phyloP scores from a whole-genome alignment of 805 yeast genomes.

The Nakazawaea peltata region DNA sequence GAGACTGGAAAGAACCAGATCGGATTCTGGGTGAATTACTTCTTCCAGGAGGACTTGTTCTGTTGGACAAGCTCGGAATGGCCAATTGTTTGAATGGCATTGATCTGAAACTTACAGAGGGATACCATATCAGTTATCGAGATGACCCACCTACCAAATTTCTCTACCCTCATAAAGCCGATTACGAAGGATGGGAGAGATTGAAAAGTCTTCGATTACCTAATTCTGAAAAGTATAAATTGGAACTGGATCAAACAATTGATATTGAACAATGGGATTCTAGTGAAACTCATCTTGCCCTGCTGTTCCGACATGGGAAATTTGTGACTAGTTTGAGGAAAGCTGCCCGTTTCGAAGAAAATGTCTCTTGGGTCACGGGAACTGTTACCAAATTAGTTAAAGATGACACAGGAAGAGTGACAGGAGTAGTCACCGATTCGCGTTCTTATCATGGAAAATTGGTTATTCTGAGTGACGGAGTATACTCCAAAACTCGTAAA shows the following conservation, averaged over 20 bases:
- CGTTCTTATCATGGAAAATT: slow-evolving; percentile 49
- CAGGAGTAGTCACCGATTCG: slow-evolving; percentile 61
- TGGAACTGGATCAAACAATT: slow-evolving; percentile 37
- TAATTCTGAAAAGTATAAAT: slow-evolving; percentile 15
- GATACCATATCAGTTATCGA: slow-evolving; percentile 71
- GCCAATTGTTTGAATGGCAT: slow-evolving; percentile 63
- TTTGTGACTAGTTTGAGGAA: slow-evolving; percentile 70
- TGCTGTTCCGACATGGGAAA: slow-evolving; percentile 89
- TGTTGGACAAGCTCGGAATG: slow-evolving; percentile 79
- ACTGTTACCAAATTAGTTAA: slow-evolving; percentile 61
- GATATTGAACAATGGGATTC: slow-evolving; percentile 47
- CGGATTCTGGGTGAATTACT: slow-evolving; percentile 94
- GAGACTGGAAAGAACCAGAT: slow-evolving; percentile 90
- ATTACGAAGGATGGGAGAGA: slow-evolving; percentile 46
- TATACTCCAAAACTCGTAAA: slow-evolving; percentile 85
- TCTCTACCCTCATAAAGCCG: slow-evolving; percentile 64
- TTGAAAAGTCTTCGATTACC: slow-evolving; percentile 43
- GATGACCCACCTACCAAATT: slow-evolving; percentile 49
- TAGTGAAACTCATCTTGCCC: slow-evolving; percentile 57
- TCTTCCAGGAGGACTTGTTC: slow-evolving; percentile 94
- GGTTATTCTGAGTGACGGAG: slow-evolving; percentile 86
- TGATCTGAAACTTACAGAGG: slow-evolving; percentile 69
- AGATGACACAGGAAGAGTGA: slow-evolving; percentile 47
- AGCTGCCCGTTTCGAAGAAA: slow-evolving; percentile 60
- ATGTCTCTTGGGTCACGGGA: slow-evolving; percentile 76